Conservation (phyloP, 2,329 filamentous ascomycete genomes). For the Catunica adiposa region DNA sequence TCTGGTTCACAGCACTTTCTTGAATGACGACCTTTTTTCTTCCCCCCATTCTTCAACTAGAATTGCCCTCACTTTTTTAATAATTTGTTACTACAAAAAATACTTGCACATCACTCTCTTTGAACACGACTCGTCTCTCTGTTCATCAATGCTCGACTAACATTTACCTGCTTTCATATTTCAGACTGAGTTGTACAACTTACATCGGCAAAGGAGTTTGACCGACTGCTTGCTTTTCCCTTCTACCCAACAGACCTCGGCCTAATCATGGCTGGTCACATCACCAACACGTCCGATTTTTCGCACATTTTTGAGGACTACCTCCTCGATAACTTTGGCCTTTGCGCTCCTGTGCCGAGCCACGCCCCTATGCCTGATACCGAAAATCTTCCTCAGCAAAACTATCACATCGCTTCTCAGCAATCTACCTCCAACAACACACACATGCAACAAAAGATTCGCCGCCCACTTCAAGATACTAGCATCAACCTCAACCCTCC, state of each 20-base stretch:
- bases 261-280: conserved; percentile 7
- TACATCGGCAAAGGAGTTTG: background rate
- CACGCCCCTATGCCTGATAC: conserved; percentile 40
- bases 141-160: conserved; percentile 9
- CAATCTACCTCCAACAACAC: background rate
- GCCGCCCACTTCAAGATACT: conserved; percentile 12
- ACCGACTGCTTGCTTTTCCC: background rate
- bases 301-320: conserved; percentile 38
- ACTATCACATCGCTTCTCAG: background rate
- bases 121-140: background rate
- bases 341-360: conserved; percentile 31
- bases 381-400: background rate
- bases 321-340: conserved; percentile 24
- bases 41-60: background rate
- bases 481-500: conserved; percentile 10
- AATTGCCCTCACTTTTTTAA: background rate
- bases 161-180: conserved; percentile 2
- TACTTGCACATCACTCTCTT: background rate
- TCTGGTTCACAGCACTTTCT: background rate
- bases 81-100: background rate
- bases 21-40: background rate
- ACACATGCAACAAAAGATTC: conserved; percentile 4
- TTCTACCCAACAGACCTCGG: background rate
- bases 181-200: conserved; percentile 11
- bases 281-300: conserved; percentile 18